Evolutionary conservation across 495 filamentous ascomycete genomes (phyloP), one percentile per base, ranked within the genome.

Genomic region (Penicillium arizonense): DNA sequence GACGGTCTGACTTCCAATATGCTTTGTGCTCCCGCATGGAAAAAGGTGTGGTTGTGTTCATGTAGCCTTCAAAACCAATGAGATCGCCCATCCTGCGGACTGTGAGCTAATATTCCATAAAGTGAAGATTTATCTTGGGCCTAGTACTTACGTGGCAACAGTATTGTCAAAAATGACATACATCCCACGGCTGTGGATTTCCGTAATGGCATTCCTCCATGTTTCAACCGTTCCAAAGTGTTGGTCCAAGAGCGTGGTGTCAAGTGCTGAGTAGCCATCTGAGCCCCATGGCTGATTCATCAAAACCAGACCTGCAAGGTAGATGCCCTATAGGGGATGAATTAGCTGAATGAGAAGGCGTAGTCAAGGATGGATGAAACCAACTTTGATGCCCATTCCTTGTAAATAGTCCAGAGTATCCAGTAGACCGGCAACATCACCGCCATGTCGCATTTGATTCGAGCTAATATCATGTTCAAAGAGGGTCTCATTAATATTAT

Each of bases 91-190:
- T 78, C 0, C 75, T 78, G 5, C 26, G n/a, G n/a, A 9, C 13
- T 37, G 16, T 60, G 14, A 47, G 21, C 30, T 51, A 16, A 44
- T 14, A 4, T 38, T 14, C 18, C 3, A 16, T 5, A 14, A 26
- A 4, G 8, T 5, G 1, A 35, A 3, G 4, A 24, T 32, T 35
- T 5, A 2, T 18, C 18, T 18, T 18, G 18, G 18, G 18, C 36
- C n/a, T 9, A 41, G 30, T 7, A 74, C 77, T 80, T 69, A 83
- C 76, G 86, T 89, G 33, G 85, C 76, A 64, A 89, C 76, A 9
- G 86, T 89, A 55, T 88, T 88, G 56, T 89, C 86, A 56, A 89
- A 71, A 20, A 89, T 72, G 28, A 89, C 83, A 71, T 85, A 88
- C 84, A 89, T 89, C 34, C 79, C 81, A 7, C 82, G 77, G 4